Conservation (phyloP, 352 stramenopile species). For the Phytopythium montanum region DNA sequence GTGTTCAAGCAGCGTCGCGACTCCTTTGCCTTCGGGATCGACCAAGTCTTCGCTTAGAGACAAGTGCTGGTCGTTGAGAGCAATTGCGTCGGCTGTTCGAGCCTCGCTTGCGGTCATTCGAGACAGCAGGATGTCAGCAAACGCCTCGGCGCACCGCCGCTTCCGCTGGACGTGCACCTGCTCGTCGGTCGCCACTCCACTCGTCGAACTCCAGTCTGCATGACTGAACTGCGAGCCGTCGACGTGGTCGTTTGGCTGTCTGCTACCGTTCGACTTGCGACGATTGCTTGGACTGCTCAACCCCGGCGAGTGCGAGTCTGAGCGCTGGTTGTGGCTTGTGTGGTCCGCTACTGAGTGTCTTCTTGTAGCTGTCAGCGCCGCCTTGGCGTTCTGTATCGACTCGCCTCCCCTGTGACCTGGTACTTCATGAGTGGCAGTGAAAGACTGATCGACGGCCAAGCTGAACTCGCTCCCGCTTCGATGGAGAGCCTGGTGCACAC, state of each 20-base stretch:
- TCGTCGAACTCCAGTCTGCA: not conserved
- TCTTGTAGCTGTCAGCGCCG: not conserved
- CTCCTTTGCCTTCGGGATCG: slow-evolving; percentile 9
- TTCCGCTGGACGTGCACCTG: slow-evolving; percentile 43
- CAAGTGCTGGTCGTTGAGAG: not conserved
- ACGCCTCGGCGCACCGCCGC: slow-evolving; percentile 67
- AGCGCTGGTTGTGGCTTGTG: not conserved
- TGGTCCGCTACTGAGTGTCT: not conserved
- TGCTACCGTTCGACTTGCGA: not conserved
- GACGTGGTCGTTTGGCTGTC: not conserved
- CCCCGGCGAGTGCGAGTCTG: not conserved
- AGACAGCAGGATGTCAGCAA: slow-evolving; percentile 69
- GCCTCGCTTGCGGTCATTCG: slow-evolving; percentile 17
- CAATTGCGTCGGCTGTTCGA: not conserved
- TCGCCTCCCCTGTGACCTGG: not conserved
- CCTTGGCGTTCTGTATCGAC: not conserved
- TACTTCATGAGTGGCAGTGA: not conserved
- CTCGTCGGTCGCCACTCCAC: slow-evolving; percentile 11
- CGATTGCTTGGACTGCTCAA: not conserved
- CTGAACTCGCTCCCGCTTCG: slow-evolving; percentile 55
- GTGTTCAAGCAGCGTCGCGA: slow-evolving; percentile 47
- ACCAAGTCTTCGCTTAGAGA: not conserved
- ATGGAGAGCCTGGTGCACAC: slow-evolving; percentile 52
- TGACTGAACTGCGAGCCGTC: not conserved
- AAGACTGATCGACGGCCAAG: slow-evolving; percentile 41